Conservation (phyloP, 2,329 filamentous ascomycete genomes). For the Clathrospora elynae region DNA sequence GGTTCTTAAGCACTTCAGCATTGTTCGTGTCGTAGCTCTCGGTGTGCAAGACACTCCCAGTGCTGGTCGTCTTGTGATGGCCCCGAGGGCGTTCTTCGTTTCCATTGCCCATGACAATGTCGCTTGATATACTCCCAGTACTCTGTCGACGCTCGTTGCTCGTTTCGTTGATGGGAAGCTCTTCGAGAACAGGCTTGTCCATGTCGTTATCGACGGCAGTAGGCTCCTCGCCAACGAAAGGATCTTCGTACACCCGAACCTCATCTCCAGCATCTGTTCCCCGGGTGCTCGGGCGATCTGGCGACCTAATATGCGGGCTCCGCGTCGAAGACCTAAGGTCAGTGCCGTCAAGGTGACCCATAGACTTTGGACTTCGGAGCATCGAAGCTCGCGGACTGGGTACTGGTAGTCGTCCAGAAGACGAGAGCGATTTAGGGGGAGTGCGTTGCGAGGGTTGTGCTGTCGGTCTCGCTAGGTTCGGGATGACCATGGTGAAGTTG, state of each 20-base stretch:
- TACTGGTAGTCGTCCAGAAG: slow-evolving; percentile 32
- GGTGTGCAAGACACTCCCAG: slow-evolving; percentile 42
- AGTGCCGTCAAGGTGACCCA: slow-evolving; percentile 28
- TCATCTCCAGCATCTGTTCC: slow-evolving; percentile 47
- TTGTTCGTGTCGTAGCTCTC: slow-evolving; percentile 41
- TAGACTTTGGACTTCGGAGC: slow-evolving; percentile 40
- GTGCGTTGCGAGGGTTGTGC: slow-evolving; percentile 38
- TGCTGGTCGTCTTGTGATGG: slow-evolving; percentile 48
- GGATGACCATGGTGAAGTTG: slow-evolving; percentile 59
- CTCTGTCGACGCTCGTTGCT: slow-evolving; percentile 43
- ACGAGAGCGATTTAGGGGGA: slow-evolving; percentile 38
- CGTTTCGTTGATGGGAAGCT: slow-evolving; percentile 58
- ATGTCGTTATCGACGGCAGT: slow-evolving; percentile 34
- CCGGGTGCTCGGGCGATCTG: slow-evolving; percentile 41
- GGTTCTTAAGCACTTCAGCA: slow-evolving; percentile 52
- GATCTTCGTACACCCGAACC: slow-evolving; percentile 61
- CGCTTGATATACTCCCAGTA: slow-evolving; percentile 32
- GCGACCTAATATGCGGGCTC: slow-evolving; percentile 40
- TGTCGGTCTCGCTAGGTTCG: slow-evolving; percentile 43
- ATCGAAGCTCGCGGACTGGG: slow-evolving; percentile 35
- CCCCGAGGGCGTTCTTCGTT: slow-evolving; percentile 34
- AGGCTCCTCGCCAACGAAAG: slow-evolving; percentile 50
- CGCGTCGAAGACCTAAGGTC: slow-evolving; percentile 28
- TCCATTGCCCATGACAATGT: slow-evolving; percentile 35
- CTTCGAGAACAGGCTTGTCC: slow-evolving; percentile 55